Evolutionary conservation across 495 filamentous ascomycete species (phyloP).

Genomic region (Neurospora sp.): DNA sequence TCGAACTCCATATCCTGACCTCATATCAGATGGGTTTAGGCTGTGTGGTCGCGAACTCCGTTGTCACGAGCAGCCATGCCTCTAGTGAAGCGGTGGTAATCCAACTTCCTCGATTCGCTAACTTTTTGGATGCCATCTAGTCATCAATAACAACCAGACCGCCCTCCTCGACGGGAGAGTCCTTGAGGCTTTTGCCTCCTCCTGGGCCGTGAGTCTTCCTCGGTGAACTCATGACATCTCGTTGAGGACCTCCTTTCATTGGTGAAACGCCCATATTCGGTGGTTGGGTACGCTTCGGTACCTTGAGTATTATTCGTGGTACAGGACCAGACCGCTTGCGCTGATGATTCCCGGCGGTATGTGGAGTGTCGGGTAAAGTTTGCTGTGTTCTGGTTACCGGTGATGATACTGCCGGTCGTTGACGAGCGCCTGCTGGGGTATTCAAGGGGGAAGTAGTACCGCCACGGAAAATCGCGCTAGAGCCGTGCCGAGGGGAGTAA

Average conservation of each 20-base stretch:
- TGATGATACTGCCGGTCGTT: neutral
- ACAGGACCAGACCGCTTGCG: neutral
- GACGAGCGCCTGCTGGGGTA: neutral
- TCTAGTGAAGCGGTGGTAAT: neutral
- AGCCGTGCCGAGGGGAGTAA: neutral
- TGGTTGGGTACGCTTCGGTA: neutral
- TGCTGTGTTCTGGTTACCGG: neutral
- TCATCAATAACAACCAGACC: neutral
- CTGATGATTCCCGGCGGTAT: neutral
- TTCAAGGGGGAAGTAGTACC: neutral
- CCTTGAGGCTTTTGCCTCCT: neutral
- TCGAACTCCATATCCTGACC: neutral
- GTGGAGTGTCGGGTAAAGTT: neutral
- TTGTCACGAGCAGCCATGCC: neutral
- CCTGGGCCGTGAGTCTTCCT: neutral
- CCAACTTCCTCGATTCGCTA: neutral
- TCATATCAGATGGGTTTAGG: neutral
- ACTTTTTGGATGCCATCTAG: neutral
- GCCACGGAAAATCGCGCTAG: neutral
- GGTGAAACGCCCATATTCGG: neutral
- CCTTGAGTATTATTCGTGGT: neutral
- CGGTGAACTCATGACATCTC: neutral
- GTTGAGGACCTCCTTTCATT: neutral
- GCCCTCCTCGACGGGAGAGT: neutral
- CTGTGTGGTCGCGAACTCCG: neutral